Conservation (phyloP, 2,329 filamentous ascomycete species). For the Monilinia polystroma region DNA sequence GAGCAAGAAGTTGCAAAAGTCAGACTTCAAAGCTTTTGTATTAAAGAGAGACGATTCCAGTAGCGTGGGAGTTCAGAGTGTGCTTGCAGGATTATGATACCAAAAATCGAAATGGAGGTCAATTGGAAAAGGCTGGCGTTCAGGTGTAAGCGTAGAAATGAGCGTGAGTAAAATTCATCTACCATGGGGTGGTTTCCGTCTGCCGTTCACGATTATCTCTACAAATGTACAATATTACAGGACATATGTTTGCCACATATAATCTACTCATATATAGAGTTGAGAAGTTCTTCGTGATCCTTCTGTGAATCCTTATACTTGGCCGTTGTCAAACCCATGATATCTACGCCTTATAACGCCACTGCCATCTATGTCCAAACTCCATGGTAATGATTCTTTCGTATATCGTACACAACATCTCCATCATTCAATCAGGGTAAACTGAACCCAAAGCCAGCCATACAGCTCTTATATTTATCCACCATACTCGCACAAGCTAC, state of each 20-base stretch:
- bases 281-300: constrained; percentile 29
- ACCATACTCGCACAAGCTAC: constrained; percentile 81
- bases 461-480: constrained; percentile 83
- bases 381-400: constrained; percentile 18
- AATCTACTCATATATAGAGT: constrained; percentile 27
- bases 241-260: neutral
- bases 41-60: constrained; percentile 80
- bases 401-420: constrained; percentile 13
- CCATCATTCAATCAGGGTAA: constrained; percentile 32
- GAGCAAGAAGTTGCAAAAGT: constrained; percentile 59
- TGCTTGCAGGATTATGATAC: constrained; percentile 55
- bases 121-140: constrained; percentile 19
- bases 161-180: constrained; percentile 6
- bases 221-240: constrained; percentile 14
- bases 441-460: constrained; percentile 91
- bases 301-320: constrained; percentile 12
- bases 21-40: constrained; percentile 80
- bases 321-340: constrained; percentile 2
- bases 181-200: neutral
- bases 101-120: constrained; percentile 23
- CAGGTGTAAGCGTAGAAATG: neutral
- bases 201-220: constrained; percentile 4
- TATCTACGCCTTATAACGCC: constrained; percentile 26
- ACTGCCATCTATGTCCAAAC: constrained; percentile 32
- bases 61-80: constrained; percentile 78